Evolutionary conservation across 306 rosid genomes (phyloP).

Genomic region (Sicyos edulis): DNA sequence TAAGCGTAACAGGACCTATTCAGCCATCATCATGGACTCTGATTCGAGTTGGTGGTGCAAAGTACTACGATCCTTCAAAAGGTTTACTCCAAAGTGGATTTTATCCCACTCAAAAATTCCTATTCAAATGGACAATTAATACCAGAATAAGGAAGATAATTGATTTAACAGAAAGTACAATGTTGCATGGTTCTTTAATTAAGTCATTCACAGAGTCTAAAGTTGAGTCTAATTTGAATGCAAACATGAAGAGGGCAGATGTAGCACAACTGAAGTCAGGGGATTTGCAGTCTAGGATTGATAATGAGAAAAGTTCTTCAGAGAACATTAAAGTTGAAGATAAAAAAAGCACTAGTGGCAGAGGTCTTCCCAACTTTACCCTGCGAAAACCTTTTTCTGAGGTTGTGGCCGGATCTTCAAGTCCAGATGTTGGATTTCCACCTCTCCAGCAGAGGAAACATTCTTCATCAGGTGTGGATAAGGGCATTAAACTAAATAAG

Average conservation of each 20-base stretch:
- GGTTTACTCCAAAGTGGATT: conserved; percentile 94
- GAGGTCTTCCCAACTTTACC: conserved; percentile 60
- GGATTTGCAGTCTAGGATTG: conserved; percentile 39
- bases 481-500: conserved; percentile 49
- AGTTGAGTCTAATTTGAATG: conserved; percentile 36
- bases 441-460: conserved; percentile 71
- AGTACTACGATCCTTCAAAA: conserved; percentile 75
- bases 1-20: conserved; percentile 43
- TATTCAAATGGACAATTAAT: conserved; percentile 59
- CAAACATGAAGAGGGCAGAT: conserved; percentile 33
- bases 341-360: conserved; percentile 55
- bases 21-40: conserved; percentile 70
- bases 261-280: conserved; percentile 31
- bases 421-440: conserved; percentile 68
- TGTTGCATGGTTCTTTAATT: conserved; percentile 34
- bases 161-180: conserved; percentile 34
- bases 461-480: conserved; percentile 43
- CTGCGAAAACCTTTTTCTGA: conserved; percentile 92
- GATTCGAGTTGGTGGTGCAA: conserved; percentile 75
- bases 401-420: conserved; percentile 79
- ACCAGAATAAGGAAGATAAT: conserved; percentile 38
- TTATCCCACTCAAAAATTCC: conserved; percentile 58
- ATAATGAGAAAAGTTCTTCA: conserved; percentile 36
- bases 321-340: conserved; percentile 40
- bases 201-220: conserved; percentile 24